Evolutionary conservation across 1,284 basidiomycete genomes (phyloP), one percentile per base, ranked within the genome.

Genomic region (Apiotrichum mycotoxinovorans): DNA sequence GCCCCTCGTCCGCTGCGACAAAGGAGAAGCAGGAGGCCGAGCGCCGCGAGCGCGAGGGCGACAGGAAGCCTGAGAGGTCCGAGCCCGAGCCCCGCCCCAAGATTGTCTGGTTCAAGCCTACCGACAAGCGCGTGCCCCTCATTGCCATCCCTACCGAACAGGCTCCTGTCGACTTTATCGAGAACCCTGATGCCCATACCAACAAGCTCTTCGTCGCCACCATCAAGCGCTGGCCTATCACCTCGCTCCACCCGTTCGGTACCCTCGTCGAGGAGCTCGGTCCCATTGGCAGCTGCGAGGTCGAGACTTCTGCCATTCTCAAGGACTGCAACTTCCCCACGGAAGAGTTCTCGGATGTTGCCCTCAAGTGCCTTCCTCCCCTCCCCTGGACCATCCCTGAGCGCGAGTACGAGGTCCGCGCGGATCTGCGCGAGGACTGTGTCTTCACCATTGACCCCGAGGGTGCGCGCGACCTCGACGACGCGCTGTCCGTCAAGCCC

Each of bases 101-200:
- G 83, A 99, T 99, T 67, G 93, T 98, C 52, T 99, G 96, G 96
- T 98, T 98, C 83, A 95, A 98, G 78, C 96, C 96, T 2, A 97
- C 95, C 37, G 94, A 98, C 82, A 99, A 99, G 80, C 89, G 96
- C 62, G 96, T 98, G 7, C 96, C 96, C 51, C 83, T 98, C 44
- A 98, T 99, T 70, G 96, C 96, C 53, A 99, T 99, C 66, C 96
- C 95, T n/a, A 96, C 92, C 15, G 96, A 98, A 72, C 96, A 99
- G 79, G 95, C 96, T 0, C 96, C 96, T 4, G 83, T 83, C 17
- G 95, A 98, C 77, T 99, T 99, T 71, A 87, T 98, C 60, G 90
- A 93, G 73, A 92, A 93, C 73, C 87, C 92, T 9, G 94, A 96
- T 61, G 83, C 83, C 8, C 98, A 98, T 74, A 85, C 86, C 35